Evolutionary conservation across 2,329 filamentous ascomycete species (phyloP), one percentile per base, ranked within the genome.

Genomic region (Hirsutella minnesotensis): DNA sequence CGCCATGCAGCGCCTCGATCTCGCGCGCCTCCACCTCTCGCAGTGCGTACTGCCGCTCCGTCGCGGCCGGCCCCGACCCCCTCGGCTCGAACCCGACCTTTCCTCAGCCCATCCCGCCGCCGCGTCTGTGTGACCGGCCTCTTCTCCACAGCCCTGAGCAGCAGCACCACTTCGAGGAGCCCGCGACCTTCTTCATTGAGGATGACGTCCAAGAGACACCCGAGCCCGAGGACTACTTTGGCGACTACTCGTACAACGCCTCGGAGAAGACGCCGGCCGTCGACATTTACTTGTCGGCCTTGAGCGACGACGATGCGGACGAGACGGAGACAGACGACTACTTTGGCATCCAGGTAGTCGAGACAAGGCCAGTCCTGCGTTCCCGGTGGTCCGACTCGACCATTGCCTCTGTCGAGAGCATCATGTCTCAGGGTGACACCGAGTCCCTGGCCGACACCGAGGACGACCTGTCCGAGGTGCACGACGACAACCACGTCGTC

Each of bases 371-470:
- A 4, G 45, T 63, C 48, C 59, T 56, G 2, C 54, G 58, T 40
- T 67, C 64, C 18, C 60, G 58, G 44, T 68, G 65, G 65, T 68
- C 65, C 33, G 64, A 65, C 42, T 68, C 65, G 8, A 68, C 65
- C 24, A 59, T 66, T 43, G 54, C 61, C 46, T 54, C 56, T 3
- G 43, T 57, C 20, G 51, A 52, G 38, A 53, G 50, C 40, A 46
- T 56, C 27, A 49, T 51, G 20, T 35, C 47, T 10, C n/a, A 16
- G 8, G 19, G 9, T 18, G 40, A 38, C 22, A 33, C 46, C 27
- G 55, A 57, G 24, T 27, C 24, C 24, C 24, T 27, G 24, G 24
- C 24, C n/a, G 49, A 54, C 5, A 45, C 42, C 35, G 18, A 16
- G n/a, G 38, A 47, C 8, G 29, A 18, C 29, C 24, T 27, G 12